These are phyloP conservation scores for Aspergillus thermomutatus DNA, from an alignment of 2,329 filamentous ascomycete genomes.

Conservation along the genomic window DNA sequence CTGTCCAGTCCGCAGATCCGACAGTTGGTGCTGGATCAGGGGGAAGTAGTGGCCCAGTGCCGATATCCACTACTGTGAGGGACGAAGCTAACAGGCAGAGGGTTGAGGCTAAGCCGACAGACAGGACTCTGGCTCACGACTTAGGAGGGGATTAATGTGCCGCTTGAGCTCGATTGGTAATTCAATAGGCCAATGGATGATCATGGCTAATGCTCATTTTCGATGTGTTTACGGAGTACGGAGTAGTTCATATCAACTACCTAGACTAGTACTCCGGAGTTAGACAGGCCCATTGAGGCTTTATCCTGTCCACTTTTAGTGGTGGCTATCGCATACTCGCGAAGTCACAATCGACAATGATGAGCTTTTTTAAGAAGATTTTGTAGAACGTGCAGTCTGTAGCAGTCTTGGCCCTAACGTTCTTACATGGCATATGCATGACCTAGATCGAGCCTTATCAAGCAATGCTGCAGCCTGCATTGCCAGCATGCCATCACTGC, in stretches of 20 bases:
- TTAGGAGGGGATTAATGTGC: background rate
- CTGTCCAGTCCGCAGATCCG: constrained; percentile 15
- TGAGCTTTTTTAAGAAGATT: background rate
- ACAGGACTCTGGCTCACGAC: background rate
- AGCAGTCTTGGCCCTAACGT: constrained; percentile 3
- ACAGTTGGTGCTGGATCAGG: constrained; percentile 16
- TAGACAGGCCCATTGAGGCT: background rate
- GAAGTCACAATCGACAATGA: background rate
- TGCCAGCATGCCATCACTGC: background rate
- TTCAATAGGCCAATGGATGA: background rate
- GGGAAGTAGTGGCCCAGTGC: constrained; percentile 13
- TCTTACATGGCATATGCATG: constrained; percentile 4
- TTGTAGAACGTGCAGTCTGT: constrained; percentile 8
- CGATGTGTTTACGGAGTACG: background rate
- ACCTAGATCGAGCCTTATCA: background rate
- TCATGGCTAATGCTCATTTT: background rate
- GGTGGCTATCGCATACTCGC: no score
- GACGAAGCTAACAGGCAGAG: background rate
- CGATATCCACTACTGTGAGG: constrained; percentile 9
- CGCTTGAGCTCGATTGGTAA: background rate
- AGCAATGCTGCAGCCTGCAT: constrained; percentile 3
- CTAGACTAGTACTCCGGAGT: background rate
- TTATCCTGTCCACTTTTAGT: no score
- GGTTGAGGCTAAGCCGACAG: constrained; percentile 10
- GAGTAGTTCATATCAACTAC: background rate